These are phyloP conservation scores for Aegilops speltoides DNA, from an alignment of 176 grass and related monocot species.

Conservation along the genomic window DNA sequence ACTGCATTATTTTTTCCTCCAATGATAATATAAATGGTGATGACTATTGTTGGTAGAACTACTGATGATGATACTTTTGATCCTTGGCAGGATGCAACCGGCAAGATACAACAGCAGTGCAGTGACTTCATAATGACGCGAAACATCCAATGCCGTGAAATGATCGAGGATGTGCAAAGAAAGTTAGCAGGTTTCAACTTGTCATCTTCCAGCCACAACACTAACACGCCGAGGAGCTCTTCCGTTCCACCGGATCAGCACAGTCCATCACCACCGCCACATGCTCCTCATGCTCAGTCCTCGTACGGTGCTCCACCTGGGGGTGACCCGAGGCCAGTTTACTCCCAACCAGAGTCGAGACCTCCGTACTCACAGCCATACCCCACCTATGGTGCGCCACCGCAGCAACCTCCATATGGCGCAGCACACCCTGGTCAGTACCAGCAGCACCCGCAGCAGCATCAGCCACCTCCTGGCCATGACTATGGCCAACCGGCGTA, in stretches of 20 bases:
- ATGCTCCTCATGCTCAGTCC: conserved; percentile 39
- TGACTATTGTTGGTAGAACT: neutral
- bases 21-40: conserved; percentile 9
- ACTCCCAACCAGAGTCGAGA: conserved; percentile 56
- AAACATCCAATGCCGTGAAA: conserved; percentile 96
- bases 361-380: conserved; percentile 66
- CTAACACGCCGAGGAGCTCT: conserved; percentile 39
- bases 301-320: conserved; percentile 41
- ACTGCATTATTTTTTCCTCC: conserved; percentile 25
- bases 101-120: conserved; percentile 88
- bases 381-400: conserved; percentile 33
- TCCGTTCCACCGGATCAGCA: conserved; percentile 55
- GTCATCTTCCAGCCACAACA: conserved; percentile 42
- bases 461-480: conserved; percentile 44
- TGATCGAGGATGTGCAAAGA: conserved; percentile 94
- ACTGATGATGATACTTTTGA: conserved; percentile 12
- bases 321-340: conserved; percentile 39
- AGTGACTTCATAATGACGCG: conserved; percentile 92
- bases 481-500: conserved; percentile 90
- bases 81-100: conserved; percentile 83
- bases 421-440: conserved; percentile 52
- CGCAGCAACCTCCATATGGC: conserved; percentile 45
- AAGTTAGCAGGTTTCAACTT: conserved; percentile 93
- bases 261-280: conserved; percentile 38
- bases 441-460: conserved; percentile 38